Evolutionary conservation across 2,329 filamentous ascomycete species (phyloP).

Genomic region (Penicillium hordei): DNA sequence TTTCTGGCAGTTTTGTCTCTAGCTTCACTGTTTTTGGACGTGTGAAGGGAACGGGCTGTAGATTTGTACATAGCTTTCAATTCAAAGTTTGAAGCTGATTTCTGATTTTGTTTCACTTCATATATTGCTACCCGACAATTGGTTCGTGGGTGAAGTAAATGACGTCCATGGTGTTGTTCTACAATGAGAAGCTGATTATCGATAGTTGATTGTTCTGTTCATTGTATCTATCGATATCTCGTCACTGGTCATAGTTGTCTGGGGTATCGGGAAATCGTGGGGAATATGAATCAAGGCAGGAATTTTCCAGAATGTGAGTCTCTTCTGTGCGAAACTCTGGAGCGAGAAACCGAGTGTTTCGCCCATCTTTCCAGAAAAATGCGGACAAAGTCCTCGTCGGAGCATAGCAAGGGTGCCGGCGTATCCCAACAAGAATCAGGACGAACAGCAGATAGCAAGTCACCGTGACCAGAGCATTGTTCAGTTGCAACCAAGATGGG

Average conservation of each 20-base stretch:
- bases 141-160: too few species aligned
- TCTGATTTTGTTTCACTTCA: background rate
- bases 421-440: background rate
- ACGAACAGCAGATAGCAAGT: background rate
- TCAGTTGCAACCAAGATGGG: background rate
- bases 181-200: background rate
- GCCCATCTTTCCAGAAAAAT: background rate
- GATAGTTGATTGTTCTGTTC: background rate
- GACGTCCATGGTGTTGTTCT: background rate
- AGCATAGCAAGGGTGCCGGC: background rate
- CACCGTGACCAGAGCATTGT: background rate
- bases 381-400: background rate
- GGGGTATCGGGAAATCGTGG: conserved; percentile 7
- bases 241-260: conserved; percentile 1
- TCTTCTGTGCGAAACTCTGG: background rate
- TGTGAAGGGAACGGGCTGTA: conserved; percentile 4
- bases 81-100: conserved; percentile 19
- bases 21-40: background rate
- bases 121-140: background rate
- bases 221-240: conserved; percentile 1
- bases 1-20: background rate
- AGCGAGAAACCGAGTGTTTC: background rate
- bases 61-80: conserved; percentile 27
- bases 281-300: background rate
- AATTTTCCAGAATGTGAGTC: background rate